Conservation (phyloP, 1,284 basidiomycete species). For the Microbotryum silenes-acaulis region DNA sequence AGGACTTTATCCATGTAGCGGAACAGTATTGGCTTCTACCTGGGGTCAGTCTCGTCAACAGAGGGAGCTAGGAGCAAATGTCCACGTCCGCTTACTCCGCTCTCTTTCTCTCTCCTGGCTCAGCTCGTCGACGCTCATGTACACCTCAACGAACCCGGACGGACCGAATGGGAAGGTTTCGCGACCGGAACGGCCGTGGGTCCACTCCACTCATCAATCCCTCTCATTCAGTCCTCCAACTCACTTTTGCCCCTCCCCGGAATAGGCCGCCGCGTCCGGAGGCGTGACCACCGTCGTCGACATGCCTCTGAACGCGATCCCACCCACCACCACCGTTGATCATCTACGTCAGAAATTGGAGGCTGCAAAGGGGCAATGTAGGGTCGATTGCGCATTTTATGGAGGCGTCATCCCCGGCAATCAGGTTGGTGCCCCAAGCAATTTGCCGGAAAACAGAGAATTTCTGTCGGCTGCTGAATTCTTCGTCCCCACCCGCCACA, state of each 20-base stretch:
- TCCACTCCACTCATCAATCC: neutral
- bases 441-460: neutral
- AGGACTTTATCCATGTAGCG: slow-evolving; percentile 56
- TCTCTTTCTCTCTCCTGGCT: no score
- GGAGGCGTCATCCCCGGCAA: slow-evolving; percentile 87
- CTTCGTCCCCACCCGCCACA: slow-evolving; percentile 36
- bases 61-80: neutral
- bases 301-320: slow-evolving; percentile 93
- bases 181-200: slow-evolving; percentile 61
- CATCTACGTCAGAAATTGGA: slow-evolving; percentile 62
- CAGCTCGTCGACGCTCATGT: slow-evolving; percentile 54
- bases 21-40: slow-evolving; percentile 60
- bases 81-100: neutral
- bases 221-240: neutral
- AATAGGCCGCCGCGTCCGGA: slow-evolving; percentile 69
- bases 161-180: slow-evolving; percentile 90
- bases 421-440: slow-evolving; percentile 47
- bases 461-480: neutral
- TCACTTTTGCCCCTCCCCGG: neutral
- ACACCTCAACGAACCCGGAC: slow-evolving; percentile 74
- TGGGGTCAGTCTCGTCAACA: slow-evolving; percentile 41
- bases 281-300: slow-evolving; percentile 87
- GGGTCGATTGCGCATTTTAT: slow-evolving; percentile 87
- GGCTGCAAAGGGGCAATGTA: slow-evolving; percentile 65
- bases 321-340: slow-evolving; percentile 75